These are phyloP conservation scores for Alopecurus myosuroides DNA, from an alignment of 176 grass and related monocot species.

Conservation along the genomic window DNA sequence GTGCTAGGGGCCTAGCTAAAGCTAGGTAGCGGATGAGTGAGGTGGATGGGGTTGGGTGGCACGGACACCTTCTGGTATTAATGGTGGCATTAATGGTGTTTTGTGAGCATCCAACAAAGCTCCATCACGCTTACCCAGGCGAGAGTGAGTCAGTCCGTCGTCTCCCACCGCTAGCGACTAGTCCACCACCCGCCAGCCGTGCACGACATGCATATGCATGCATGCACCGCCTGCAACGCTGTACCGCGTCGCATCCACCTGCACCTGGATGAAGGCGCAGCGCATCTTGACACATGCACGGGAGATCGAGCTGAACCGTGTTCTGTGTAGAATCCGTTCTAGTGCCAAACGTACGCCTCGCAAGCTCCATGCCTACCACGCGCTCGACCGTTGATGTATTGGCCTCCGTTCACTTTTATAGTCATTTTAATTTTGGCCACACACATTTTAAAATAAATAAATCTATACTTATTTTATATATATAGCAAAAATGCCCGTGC, in stretches of 20 bases:
- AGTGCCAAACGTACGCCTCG: no score
- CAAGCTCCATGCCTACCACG: no score
- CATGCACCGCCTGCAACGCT: not conserved
- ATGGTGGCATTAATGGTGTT: constrained; percentile 57
- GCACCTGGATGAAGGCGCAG: no score
- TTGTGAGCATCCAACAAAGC: constrained; percentile 53
- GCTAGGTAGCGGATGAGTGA: not conserved
- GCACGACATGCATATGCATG: not conserved
- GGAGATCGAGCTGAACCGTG: no score
- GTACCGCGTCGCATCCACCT: not conserved
- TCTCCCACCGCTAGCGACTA: not conserved
- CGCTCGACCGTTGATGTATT: no score
- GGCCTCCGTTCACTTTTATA: no score
- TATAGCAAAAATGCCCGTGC: no score
- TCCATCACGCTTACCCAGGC: constrained; percentile 34
- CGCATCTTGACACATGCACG: no score
- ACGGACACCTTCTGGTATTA: constrained; percentile 54
- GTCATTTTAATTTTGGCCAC: no score
- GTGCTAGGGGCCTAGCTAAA: not conserved
- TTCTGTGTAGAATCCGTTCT: no score
- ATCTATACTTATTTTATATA: no score
- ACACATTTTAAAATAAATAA: no score
- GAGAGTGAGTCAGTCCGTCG: not conserved
- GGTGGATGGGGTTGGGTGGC: not conserved
- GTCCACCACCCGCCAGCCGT: not conserved